A percentile compares a stretch with the other conserved stretches of the same genome.
These are phyloP conservation scores for Basipetospora sp. DNA, from an alignment of 2,329 filamentous ascomycete species.

Conservation along the genomic window DNA sequence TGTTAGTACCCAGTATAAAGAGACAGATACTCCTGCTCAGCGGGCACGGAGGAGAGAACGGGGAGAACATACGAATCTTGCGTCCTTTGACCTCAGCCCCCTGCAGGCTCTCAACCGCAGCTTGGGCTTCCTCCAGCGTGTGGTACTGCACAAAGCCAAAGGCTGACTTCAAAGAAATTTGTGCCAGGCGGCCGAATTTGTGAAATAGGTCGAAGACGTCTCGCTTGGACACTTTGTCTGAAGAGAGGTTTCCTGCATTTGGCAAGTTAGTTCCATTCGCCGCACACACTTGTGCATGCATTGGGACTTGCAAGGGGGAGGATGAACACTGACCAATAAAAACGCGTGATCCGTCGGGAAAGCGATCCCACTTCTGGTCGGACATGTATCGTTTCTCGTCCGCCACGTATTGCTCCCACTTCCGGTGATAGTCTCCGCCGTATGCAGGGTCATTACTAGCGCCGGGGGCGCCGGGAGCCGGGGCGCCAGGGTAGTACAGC, in stretches of 20 bases:
- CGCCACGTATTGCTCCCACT: conserved; percentile 48
- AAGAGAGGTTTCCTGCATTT: conserved; percentile 57
- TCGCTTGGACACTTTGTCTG: conserved; percentile 39
- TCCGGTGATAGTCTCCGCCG: not conserved
- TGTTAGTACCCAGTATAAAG: conserved; percentile 15
- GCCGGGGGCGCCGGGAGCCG: not conserved
- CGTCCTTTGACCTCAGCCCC: conserved; percentile 72
- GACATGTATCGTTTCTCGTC: conserved; percentile 63
- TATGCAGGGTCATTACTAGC: not conserved
- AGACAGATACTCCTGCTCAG: conserved; percentile 3
- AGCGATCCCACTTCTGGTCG: conserved; percentile 68
- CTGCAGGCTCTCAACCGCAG: conserved; percentile 65
- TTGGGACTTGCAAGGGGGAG: too few relatives aligned
- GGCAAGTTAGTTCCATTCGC: conserved; percentile 14
- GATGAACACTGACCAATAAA: conserved; percentile 54
- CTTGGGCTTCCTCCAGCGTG: conserved; percentile 55
- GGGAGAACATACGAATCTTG: conserved; percentile 65
- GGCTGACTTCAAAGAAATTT: conserved; percentile 90
- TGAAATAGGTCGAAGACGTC: conserved; percentile 89
- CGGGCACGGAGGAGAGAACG: not conserved
- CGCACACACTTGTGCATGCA: too few relatives aligned
- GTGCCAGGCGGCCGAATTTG: conserved; percentile 69
- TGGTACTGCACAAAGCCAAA: conserved; percentile 96
- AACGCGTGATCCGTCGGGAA: conserved; percentile 60
- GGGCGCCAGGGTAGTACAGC: conserved; percentile 1